phyloP scores from a whole-genome alignment of 352 stramenopile genomes.

The Lagenidium sp. region DNA sequence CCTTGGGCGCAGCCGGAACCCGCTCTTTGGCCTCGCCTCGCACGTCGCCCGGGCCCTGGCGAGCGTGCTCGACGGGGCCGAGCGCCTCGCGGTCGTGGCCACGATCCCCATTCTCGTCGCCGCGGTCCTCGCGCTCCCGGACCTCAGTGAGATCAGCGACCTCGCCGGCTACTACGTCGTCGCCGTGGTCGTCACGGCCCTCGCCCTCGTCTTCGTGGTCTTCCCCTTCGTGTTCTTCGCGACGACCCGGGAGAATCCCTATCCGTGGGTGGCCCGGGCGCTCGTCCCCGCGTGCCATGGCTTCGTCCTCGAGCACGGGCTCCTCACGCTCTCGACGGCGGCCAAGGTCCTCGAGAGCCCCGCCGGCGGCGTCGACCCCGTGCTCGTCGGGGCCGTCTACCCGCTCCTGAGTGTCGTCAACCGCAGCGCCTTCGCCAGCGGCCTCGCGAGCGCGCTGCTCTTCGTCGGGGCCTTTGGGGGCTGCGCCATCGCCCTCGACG shows the following conservation, averaged over 20 bases:
- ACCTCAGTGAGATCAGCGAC: conserved; percentile 19
- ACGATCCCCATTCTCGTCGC: conserved; percentile 37
- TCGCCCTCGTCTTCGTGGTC: conserved; percentile 33
- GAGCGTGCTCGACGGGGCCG: conserved; percentile 47
- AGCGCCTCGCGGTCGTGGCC: conserved; percentile 34
- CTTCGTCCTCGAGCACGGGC: conserved; percentile 28
- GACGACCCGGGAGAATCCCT: conserved; percentile 47
- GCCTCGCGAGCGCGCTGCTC: conserved; percentile 30
- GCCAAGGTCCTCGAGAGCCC: conserved; percentile 50
- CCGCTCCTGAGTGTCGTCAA: conserved; percentile 45
- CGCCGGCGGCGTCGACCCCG: conserved; percentile 33
- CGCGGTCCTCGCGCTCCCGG: conserved; percentile 25
- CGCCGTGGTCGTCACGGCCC: conserved; percentile 8
- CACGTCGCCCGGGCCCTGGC: conserved; percentile 54
- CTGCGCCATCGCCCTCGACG: conserved; percentile 23
- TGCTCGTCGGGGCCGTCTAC: conserved; percentile 52
- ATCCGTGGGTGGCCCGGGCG: conserved; percentile 33
- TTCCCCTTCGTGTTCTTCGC: conserved; percentile 34
- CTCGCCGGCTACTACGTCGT: conserved; percentile 40
- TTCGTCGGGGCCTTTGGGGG: conserved; percentile 46
- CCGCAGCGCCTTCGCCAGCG: conserved; percentile 31
- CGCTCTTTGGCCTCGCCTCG: conserved; percentile 43
- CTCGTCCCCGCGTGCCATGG: conserved; percentile 37
- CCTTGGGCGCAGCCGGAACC: conserved; percentile 34
- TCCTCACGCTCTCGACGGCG: conserved; percentile 38